These are phyloP conservation scores for Irpex sp. DNA, from an alignment of 1,284 basidiomycete species.

Conservation along the genomic window DNA sequence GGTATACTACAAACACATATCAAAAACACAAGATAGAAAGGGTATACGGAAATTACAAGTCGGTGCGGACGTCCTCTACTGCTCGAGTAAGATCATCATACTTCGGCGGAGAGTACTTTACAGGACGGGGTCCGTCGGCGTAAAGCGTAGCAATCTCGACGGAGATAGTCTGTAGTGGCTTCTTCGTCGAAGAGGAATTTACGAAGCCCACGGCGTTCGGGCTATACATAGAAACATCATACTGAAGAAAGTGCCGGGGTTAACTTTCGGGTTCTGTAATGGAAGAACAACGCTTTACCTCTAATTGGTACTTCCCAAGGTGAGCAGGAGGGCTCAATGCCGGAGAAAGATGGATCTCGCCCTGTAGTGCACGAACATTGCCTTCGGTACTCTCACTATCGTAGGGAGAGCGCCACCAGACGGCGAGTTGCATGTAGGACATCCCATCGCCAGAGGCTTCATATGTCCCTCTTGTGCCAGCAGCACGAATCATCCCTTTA, in stretches of 20 bases:
- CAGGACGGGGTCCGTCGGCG: constrained; percentile 9
- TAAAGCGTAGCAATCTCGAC: constrained; percentile 13
- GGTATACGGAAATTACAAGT: background rate
- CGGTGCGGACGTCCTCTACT: background rate
- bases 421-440: constrained; percentile 1
- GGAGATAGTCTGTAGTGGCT: background rate
- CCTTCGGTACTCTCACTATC: constrained; percentile 1
- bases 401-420: constrained; percentile 12
- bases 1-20: too few species aligned
- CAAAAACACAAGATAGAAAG: too few species aligned
- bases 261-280: background rate
- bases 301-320: constrained; percentile 19
- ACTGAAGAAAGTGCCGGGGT: constrained; percentile 1
- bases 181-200: background rate
- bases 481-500: background rate
- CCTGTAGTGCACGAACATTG: constrained; percentile 14
- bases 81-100: constrained; percentile 4
- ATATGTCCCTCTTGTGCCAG: background rate
- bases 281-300: constrained; percentile 7
- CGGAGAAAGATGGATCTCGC: constrained; percentile 21
- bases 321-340: constrained; percentile 16
- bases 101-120: constrained; percentile 9
- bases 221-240: constrained; percentile 9
- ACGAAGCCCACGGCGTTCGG: constrained; percentile 6
- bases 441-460: constrained; percentile 3